Percentiles rank a stretch among this genome's conserved stretches.
phyloP scores from a whole-genome alignment of 2,329 filamentous ascomycete species.

The Curvularia eragrostidis region DNA sequence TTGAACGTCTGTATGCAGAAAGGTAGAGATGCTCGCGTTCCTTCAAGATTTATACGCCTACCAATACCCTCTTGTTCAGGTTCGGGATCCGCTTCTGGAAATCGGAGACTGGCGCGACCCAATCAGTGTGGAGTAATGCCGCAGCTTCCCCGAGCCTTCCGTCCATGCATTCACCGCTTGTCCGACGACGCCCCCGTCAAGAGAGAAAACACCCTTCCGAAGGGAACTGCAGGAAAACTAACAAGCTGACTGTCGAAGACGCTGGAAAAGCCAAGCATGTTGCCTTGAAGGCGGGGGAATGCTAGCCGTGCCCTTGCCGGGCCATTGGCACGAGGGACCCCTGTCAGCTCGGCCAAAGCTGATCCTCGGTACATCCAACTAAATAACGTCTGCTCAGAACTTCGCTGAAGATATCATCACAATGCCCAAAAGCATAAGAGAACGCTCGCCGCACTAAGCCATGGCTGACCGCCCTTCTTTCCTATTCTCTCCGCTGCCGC shows the following conservation, averaged over 20 bases:
- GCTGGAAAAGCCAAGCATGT: not conserved
- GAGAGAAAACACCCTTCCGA: not conserved
- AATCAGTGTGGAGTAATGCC: constrained; percentile 34
- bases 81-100: not conserved
- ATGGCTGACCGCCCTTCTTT: constrained; percentile 35
- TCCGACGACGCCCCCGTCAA: not conserved
- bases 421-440: constrained; percentile 20
- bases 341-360: constrained; percentile 7
- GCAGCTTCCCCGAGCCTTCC: constrained; percentile 34
- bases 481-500: constrained; percentile 16
- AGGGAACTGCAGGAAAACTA: not conserved
- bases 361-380: constrained; percentile 21
- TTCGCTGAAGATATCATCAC: constrained; percentile 28
- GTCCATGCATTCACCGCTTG: constrained; percentile 12
- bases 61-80: not conserved
- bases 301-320: not conserved
- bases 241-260: not conserved
- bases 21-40: not conserved
- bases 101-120: constrained; percentile 8
- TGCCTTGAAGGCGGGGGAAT: not conserved
- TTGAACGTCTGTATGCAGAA: not conserved
- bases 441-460: constrained; percentile 20
- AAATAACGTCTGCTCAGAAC: constrained; percentile 10
- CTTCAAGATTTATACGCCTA: no score
- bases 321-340: not conserved